phyloP scores from a whole-genome alignment of 176 grass and related monocot species.

The Aechmea fasciata region DNA sequence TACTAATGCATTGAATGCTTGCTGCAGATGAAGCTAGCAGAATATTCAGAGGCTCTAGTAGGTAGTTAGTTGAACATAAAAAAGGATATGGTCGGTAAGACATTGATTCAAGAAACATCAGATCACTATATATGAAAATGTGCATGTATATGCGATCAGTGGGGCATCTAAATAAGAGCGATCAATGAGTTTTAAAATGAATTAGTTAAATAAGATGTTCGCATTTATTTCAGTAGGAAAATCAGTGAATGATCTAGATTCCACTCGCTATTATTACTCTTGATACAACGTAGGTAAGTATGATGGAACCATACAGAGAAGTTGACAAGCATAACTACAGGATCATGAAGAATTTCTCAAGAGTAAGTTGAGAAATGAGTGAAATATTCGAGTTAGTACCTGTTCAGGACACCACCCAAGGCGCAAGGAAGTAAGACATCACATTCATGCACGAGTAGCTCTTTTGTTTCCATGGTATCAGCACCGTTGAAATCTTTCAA shows the following conservation, averaged over 20 bases:
- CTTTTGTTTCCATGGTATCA: conserved; percentile 48
- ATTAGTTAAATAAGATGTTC: neutral
- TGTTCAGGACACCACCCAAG: conserved; percentile 85
- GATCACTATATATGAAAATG: neutral
- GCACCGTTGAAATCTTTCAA: conserved; percentile 62
- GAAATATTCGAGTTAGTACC: conserved; percentile 23
- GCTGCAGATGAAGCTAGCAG: neutral
- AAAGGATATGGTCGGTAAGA: neutral
- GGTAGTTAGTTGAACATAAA: too few species aligned
- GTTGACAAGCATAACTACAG: too few species aligned
- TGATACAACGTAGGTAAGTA: too few species aligned
- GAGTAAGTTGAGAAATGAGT: neutral
- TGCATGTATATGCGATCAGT: too few species aligned
- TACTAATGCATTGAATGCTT: neutral
- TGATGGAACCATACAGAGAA: too few species aligned
- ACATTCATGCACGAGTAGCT: conserved; percentile 65
- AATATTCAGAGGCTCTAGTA: neutral
- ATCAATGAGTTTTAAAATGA: too few species aligned
- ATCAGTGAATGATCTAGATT: too few species aligned
- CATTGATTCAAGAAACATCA: neutral
- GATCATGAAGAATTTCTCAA: too few species aligned
- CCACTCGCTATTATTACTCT: too few species aligned
- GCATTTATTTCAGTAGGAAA: too few species aligned
- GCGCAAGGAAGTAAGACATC: conserved; percentile 91
- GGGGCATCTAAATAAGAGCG: too few species aligned